phyloP scores from a whole-genome alignment of 768 basidiomycete species.

The Boletus rubroflammeus region DNA sequence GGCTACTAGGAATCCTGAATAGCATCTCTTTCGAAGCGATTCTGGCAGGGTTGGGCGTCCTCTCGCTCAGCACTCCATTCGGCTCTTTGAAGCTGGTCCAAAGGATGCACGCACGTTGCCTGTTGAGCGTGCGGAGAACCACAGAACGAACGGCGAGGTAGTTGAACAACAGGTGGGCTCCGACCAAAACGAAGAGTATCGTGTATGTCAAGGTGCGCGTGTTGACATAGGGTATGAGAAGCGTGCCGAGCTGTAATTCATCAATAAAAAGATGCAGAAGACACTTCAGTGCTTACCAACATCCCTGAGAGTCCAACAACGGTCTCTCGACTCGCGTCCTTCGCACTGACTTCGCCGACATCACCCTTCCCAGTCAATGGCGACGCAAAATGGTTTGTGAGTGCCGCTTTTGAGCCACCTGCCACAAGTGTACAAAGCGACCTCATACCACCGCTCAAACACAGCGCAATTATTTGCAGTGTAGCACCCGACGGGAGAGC shows the following conservation, averaged over 20 bases:
- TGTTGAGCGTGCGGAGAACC: conserved; percentile 54
- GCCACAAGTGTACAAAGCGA: conserved; percentile 62
- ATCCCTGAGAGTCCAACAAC: conserved; percentile 64
- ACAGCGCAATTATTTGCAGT: conserved; percentile 47
- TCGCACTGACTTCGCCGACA: conserved; percentile 68
- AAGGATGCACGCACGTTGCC: conserved; percentile 51
- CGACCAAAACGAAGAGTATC: conserved; percentile 48
- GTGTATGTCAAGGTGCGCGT: conserved; percentile 47
- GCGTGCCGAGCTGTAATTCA: conserved; percentile 47
- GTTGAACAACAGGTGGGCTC: conserved; percentile 54
- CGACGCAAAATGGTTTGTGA: conserved; percentile 63
- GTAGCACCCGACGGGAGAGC: conserved; percentile 26
- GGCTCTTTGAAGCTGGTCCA: conserved; percentile 37
- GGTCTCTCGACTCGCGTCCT: conserved; percentile 70
- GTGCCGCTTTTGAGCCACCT: conserved; percentile 66
- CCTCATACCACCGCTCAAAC: conserved; percentile 55
- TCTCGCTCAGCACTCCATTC: conserved; percentile 7
- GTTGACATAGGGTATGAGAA: conserved; percentile 55
- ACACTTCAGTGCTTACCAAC: conserved; percentile 43
- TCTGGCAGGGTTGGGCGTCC: conserved; percentile 32
- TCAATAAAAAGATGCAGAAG: neutral
- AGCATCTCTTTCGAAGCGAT: conserved; percentile 45
- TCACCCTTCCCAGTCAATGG: conserved; percentile 52
- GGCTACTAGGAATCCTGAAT: conserved; percentile 36
- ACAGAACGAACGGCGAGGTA: conserved; percentile 59